A percentile compares a stretch with the other conserved stretches of the same genome.
Evolutionary conservation across 73 alveolate species (phyloP).

Genomic region (Strombidium stylifer): DNA sequence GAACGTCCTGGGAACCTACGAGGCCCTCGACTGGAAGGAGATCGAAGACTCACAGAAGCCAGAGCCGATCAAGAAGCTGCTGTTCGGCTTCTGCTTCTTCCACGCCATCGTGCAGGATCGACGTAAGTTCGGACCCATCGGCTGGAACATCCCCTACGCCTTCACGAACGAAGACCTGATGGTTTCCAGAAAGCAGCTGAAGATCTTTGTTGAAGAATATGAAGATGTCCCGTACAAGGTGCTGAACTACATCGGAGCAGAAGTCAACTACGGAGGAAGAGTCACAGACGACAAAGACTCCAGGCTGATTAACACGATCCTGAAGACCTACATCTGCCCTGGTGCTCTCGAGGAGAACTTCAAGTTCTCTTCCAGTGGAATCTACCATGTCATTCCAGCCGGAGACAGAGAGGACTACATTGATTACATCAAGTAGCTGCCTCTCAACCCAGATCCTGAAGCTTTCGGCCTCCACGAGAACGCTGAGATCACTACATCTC

Average conservation of each 20-base stretch:
- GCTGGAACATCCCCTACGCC: slow-evolving; percentile 96
- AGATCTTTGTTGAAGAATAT: slow-evolving; percentile 87
- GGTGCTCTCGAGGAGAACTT: slow-evolving; percentile 87
- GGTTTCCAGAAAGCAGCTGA: slow-evolving; percentile 81
- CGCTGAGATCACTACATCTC: slow-evolving; percentile 99
- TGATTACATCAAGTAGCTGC: slow-evolving; percentile 95
- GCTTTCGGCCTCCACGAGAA: slow-evolving; percentile 99
- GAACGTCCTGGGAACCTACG: slow-evolving; percentile 88
- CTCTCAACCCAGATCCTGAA: slow-evolving; percentile 98
- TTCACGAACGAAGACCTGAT: slow-evolving; percentile 94
- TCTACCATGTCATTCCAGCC: slow-evolving; percentile 92
- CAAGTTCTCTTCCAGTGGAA: slow-evolving; percentile 94
- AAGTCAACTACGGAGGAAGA: slow-evolving; percentile 99
- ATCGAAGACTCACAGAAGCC: slow-evolving; percentile 96
- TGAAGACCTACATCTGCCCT: slow-evolving; percentile 93
- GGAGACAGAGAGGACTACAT: slow-evolving; percentile 97
- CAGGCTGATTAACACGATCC: slow-evolving; percentile 91
- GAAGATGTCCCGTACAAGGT: slow-evolving; percentile 94
- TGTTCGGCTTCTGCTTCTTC: slow-evolving; percentile 99
- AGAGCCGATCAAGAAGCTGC: slow-evolving; percentile 93
- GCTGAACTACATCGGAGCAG: slow-evolving; percentile 98
- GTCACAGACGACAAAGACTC: slow-evolving; percentile 99
- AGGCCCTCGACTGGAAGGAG: slow-evolving; percentile 81
- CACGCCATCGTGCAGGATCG: slow-evolving; percentile 99
- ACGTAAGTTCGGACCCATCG: slow-evolving; percentile 97